These are phyloP conservation scores for Colletotrichum plurivorum DNA, from an alignment of 2,329 filamentous ascomycete species.

Conservation along the genomic window DNA sequence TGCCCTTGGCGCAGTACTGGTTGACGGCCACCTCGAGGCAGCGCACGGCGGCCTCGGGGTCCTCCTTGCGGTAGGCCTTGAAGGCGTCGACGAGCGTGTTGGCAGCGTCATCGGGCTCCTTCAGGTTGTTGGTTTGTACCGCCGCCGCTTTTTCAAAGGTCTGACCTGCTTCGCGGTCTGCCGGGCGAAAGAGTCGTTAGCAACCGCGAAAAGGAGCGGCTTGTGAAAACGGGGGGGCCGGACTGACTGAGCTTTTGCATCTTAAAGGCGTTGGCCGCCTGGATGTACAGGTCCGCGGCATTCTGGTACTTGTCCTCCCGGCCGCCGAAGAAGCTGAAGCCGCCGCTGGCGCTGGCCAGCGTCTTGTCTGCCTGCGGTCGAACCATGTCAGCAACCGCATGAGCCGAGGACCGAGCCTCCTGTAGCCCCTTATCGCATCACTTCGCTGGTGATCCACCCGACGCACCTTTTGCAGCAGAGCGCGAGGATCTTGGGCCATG, in stretches of 20 bases:
- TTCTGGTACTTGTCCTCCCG: conserved; percentile 90
- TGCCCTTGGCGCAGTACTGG: conserved; percentile 90
- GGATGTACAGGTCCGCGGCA: conserved; percentile 87
- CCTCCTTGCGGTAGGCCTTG: conserved; percentile 92
- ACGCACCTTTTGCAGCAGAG: conserved; percentile 81
- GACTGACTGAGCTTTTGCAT: conserved; percentile 84
- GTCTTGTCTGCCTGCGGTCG: conserved; percentile 85
- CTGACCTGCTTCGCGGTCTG: conserved; percentile 87
- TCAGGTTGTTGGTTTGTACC: conserved; percentile 84
- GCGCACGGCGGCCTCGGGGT: conserved; percentile 85
- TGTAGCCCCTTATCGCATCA: neutral
- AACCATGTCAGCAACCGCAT: conserved; percentile 7
- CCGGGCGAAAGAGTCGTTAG: neutral
- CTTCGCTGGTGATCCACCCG: neutral
- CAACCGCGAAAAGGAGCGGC: neutral
- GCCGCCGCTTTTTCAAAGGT: conserved; percentile 89
- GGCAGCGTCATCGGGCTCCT: conserved; percentile 92
- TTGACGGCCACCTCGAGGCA: conserved; percentile 85
- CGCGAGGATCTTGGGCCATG: conserved; percentile 85
- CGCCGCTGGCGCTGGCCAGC: conserved; percentile 78
- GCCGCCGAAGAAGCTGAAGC: conserved; percentile 92
- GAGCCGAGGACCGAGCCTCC: neutral
- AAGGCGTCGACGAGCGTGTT: conserved; percentile 92
- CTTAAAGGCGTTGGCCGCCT: conserved; percentile 93
- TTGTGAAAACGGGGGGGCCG: neutral